Evolutionary conservation across 495 filamentous ascomycete species (phyloP).

Genomic region (Cudoniella acicularis): DNA sequence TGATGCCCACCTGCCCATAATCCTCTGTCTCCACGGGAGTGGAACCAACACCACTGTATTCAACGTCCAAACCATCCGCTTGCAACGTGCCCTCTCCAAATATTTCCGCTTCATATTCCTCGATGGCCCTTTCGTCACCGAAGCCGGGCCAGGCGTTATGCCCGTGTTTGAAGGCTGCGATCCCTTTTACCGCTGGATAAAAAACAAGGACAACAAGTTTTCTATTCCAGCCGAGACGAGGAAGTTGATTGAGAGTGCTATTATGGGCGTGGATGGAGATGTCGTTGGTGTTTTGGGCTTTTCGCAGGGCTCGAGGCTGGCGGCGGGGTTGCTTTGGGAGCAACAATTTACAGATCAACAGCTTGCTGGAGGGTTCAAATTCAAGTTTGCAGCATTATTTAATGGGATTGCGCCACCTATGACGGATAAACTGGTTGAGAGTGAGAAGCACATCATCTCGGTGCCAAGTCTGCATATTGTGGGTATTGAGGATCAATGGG

Average conservation of each 20-base stretch:
- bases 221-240: conserved; percentile 8
- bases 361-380: neutral
- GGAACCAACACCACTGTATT: conserved; percentile 58
- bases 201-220: neutral
- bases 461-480: conserved; percentile 31
- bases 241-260: neutral
- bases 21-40: conserved; percentile 62
- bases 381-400: conserved; percentile 19
- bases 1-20: conserved; percentile 11
- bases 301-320: conserved; percentile 27
- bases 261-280: conserved; percentile 26
- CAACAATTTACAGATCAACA: conserved; percentile 11
- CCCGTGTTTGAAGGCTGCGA: conserved; percentile 33
- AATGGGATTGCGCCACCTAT: conserved; percentile 18
- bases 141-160: conserved; percentile 32
- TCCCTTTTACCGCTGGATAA: conserved; percentile 29
- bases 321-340: conserved; percentile 27
- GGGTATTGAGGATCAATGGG: conserved; percentile 28
- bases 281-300: conserved; percentile 36
- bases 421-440: neutral
- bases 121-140: conserved; percentile 27
- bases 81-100: conserved; percentile 7
- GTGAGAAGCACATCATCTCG: conserved; percentile 20
- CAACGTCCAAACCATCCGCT: conserved; percentile 53
- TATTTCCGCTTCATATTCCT: conserved; percentile 33